Evolutionary conservation across 169 alveolate genomes (phyloP).

Genomic region (Plasmodium berghei): DNA sequence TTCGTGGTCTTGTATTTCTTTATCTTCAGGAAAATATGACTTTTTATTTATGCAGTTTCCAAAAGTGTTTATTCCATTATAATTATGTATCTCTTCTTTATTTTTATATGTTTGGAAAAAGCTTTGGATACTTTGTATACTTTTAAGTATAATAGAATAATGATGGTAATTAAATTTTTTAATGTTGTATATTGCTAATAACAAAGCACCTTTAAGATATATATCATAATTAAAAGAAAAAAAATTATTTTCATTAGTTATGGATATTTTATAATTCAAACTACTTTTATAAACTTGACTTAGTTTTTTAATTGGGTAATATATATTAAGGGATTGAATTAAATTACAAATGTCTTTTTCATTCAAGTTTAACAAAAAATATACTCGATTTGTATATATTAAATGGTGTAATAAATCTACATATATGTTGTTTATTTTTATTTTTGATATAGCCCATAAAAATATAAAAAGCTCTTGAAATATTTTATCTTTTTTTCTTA

Average conservation of each 20-base stretch:
- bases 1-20: background rate
- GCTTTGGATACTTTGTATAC: constrained; percentile 43
- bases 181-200: constrained; percentile 25
- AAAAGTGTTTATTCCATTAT: background rate
- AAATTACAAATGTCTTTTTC: constrained; percentile 69
- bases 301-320: constrained; percentile 63
- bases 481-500: background rate
- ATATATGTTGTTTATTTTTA: constrained; percentile 66
- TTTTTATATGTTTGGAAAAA: background rate
- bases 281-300: constrained; percentile 4
- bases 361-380: constrained; percentile 26
- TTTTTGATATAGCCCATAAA: constrained; percentile 61
- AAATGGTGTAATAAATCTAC: constrained; percentile 39
- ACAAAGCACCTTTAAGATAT: constrained; percentile 39
- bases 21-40: background rate
- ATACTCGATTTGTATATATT: constrained; percentile 30
- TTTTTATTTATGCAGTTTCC: background rate
- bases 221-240: constrained; percentile 31
- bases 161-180: constrained; percentile 65
- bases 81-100: background rate
- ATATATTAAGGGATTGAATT: constrained; percentile 42
- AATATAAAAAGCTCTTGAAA: constrained; percentile 68
- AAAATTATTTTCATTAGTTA: constrained; percentile 2
- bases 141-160: constrained; percentile 57
- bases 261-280: background rate